Percentiles rank a stretch among this genome's conserved stretches.
phyloP scores from a whole-genome alignment of 192 early-diverging fungal species.

The Coemansia sp. region DNA sequence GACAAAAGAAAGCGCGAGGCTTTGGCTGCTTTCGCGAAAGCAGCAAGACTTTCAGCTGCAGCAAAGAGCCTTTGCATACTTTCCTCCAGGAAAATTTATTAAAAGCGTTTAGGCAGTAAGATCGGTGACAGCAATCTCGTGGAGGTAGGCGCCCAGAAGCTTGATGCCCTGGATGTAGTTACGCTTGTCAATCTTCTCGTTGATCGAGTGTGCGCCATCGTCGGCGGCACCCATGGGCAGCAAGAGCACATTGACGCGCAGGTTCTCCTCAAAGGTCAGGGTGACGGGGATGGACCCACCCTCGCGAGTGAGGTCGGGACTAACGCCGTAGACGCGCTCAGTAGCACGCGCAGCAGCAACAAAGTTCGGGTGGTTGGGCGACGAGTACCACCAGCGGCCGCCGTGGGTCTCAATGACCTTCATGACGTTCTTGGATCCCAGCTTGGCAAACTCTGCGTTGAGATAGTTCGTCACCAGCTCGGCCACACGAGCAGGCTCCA shows the following conservation, averaged over 20 bases:
- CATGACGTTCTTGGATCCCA: slow-evolving; percentile 84
- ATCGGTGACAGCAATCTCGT: slow-evolving; percentile 70
- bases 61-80: neutral
- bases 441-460: slow-evolving; percentile 83
- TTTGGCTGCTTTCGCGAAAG: neutral
- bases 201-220: slow-evolving; percentile 96
- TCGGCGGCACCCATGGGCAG: slow-evolving; percentile 93
- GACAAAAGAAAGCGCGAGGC: neutral
- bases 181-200: slow-evolving; percentile 90
- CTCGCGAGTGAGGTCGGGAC: slow-evolving; percentile 95
- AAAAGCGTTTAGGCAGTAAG: slow-evolving; percentile 2
- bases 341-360: slow-evolving; percentile 87
- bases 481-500: slow-evolving; percentile 80
- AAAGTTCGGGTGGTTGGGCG: slow-evolving; percentile 90
- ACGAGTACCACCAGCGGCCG: slow-evolving; percentile 90
- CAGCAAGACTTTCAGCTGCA: neutral
- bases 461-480: slow-evolving; percentile 72
- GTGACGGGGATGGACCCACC: slow-evolving; percentile 98
- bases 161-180: slow-evolving; percentile 98
- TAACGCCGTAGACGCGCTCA: slow-evolving; percentile 86
- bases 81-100: neutral
- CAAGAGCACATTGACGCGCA: slow-evolving; percentile 86
- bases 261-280: slow-evolving; percentile 93
- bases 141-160: slow-evolving; percentile 83
- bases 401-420: slow-evolving; percentile 72